phyloP scores from a whole-genome alignment of 129 eudicot species.

The Escallonia rubra region DNA sequence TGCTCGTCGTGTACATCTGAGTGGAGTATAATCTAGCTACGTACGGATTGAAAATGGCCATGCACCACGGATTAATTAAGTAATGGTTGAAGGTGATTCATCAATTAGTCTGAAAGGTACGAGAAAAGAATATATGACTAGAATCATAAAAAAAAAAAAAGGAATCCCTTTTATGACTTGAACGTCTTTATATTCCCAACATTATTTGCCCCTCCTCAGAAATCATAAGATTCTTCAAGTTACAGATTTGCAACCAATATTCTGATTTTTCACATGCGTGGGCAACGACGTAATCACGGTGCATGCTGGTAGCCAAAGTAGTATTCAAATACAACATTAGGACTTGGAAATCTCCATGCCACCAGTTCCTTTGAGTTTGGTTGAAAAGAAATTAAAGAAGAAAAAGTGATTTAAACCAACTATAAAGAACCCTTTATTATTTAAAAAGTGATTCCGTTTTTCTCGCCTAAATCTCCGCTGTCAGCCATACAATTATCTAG shows the following conservation, averaged over 20 bases:
- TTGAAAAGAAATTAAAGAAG: not conserved
- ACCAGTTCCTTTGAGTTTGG: not conserved
- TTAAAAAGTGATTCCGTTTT: conserved; percentile 16
- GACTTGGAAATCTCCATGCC: no score
- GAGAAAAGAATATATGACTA: conserved; percentile 11
- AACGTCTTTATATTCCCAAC: conserved; percentile 17
- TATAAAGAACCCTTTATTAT: conserved; percentile 10
- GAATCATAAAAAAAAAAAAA: conserved; percentile 16
- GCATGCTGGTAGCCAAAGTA: not conserved
- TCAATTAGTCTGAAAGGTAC: not conserved
- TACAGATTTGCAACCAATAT: conserved; percentile 4
- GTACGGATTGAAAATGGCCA: no score
- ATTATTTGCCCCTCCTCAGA: conserved; percentile 9
- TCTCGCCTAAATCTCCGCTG: conserved; percentile 30
- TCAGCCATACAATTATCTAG: not conserved
- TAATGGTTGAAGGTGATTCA: no score
- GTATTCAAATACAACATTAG: not conserved
- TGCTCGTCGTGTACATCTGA: no score
- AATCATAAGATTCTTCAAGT: conserved; percentile 22
- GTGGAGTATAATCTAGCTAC: no score
- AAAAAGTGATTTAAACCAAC: not conserved
- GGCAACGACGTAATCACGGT: conserved; percentile 8
- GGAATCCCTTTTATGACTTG: conserved; percentile 17
- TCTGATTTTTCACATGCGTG: conserved; percentile 24
- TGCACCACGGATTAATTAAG: no score